phyloP scores from a whole-genome alignment of 352 stramenopile species.

The Pythium coloratum region DNA sequence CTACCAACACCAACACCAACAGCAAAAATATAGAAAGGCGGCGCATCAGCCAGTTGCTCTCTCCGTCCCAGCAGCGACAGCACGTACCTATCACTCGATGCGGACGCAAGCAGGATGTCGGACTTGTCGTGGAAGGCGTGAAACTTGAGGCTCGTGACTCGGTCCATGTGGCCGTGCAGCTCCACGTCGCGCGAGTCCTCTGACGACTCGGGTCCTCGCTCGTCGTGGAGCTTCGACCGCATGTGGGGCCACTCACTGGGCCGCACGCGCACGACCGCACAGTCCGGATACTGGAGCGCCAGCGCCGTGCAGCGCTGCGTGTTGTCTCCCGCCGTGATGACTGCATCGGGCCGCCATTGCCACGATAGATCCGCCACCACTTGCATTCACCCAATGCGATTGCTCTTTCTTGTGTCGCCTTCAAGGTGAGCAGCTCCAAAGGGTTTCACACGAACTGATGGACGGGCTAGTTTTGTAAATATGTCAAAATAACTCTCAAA shows the following conservation, averaged over 20 bases:
- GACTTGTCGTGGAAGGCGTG: constrained; percentile 28
- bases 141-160: constrained; percentile 40
- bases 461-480: background rate
- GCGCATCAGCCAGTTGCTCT: background rate
- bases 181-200: constrained; percentile 38
- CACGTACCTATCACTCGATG: constrained; percentile 64
- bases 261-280: constrained; percentile 46
- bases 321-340: constrained; percentile 18
- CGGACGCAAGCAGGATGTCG: constrained; percentile 47
- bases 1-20: constrained; percentile 22
- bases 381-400: constrained; percentile 28
- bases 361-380: constrained; percentile 35
- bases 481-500: background rate
- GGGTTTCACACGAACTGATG: background rate
- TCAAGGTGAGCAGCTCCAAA: constrained; percentile 5
- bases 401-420: background rate
- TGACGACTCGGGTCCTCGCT: constrained; percentile 32
- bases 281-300: constrained; percentile 50
- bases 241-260: constrained; percentile 24
- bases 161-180: constrained; percentile 49
- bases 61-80: background rate
- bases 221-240: constrained; percentile 4
- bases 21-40: background rate
- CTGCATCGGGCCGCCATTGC: constrained; percentile 43
- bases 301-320: constrained; percentile 30